Conservation (phyloP, 768 basidiomycete species). For the Mrakia hoshinonis region DNA sequence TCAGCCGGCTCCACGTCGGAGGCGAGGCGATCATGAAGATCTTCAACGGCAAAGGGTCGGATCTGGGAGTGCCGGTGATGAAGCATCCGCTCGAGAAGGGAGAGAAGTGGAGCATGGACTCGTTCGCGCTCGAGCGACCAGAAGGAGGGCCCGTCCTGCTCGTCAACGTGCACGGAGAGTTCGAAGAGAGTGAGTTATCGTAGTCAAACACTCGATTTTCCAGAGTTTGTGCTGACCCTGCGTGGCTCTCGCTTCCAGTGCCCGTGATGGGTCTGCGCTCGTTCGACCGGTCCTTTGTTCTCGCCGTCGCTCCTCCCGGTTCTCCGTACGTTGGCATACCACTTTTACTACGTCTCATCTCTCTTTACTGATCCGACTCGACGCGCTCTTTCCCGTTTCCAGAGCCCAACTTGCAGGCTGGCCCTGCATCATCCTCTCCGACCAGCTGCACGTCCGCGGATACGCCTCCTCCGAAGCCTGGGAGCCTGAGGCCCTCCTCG, state of each 20-base stretch:
- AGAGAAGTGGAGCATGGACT: constrained; percentile 78
- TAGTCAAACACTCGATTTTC: not conserved
- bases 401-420: constrained; percentile 77
- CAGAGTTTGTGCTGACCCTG: not conserved
- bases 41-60: constrained; percentile 57
- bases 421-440: constrained; percentile 82
- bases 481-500: constrained; percentile 44
- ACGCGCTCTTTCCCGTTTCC: not conserved
- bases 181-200: constrained; percentile 64
- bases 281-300: constrained; percentile 84
- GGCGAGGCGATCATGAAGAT: constrained; percentile 49
- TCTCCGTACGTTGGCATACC: constrained; percentile 58
- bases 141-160: constrained; percentile 48
- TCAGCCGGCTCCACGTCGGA: constrained; percentile 19
- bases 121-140: constrained; percentile 53
- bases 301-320: constrained; percentile 68
- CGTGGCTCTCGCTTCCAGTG: constrained; percentile 42
- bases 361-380: constrained; percentile 22
- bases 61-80: constrained; percentile 62
- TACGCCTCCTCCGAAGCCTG: constrained; percentile 77
- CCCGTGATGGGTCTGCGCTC: constrained; percentile 73
- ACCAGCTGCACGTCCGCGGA: constrained; percentile 71
- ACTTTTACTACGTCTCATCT: constrained; percentile 27
- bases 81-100: constrained; percentile 71
- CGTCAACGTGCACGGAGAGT: constrained; percentile 77